Percentiles rank a stretch among this genome's conserved stretches.
These are phyloP conservation scores for Coniochaeta prunicola DNA, from an alignment of 2,329 filamentous ascomycete species.

Conservation along the genomic window DNA sequence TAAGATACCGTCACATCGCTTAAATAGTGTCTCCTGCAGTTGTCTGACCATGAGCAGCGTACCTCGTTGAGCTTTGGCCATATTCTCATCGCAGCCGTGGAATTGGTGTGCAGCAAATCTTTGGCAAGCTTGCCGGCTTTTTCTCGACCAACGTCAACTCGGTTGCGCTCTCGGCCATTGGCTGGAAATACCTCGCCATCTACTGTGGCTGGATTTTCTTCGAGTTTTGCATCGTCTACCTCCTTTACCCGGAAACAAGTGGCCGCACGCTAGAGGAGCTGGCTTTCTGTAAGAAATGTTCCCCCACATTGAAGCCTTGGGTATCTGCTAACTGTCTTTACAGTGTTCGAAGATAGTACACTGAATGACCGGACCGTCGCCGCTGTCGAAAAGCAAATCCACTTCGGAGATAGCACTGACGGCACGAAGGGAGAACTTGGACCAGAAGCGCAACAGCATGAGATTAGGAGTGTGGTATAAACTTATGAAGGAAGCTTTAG, in stretches of 20 bases:
- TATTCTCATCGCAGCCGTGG: slow-evolving; percentile 24
- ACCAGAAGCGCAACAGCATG: neutral
- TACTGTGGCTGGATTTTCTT: slow-evolving; percentile 35
- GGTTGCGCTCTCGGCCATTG: slow-evolving; percentile 28
- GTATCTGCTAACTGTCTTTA: neutral
- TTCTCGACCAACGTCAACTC: slow-evolving; percentile 33
- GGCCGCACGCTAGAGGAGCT: slow-evolving; percentile 71
- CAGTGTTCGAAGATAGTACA: slow-evolving; percentile 7
- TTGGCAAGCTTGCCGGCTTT: slow-evolving; percentile 24
- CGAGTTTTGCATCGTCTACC: slow-evolving; percentile 54
- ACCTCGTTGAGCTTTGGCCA: slow-evolving; percentile 17
- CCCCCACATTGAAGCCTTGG: neutral
- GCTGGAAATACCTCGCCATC: slow-evolving; percentile 35
- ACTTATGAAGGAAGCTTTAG: no score
- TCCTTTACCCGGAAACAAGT: slow-evolving; percentile 79
- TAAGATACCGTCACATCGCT: neutral
- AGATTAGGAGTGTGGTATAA: neutral
- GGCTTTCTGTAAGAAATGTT: slow-evolving; percentile 26
- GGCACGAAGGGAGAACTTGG: neutral
- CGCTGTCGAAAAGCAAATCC: slow-evolving; percentile 6
- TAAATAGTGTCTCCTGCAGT: neutral
- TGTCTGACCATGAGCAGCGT: slow-evolving; percentile 5
- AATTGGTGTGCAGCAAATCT: slow-evolving; percentile 36
- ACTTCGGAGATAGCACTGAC: neutral
- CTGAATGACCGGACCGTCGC: slow-evolving; percentile 5